These are phyloP conservation scores for Harringtonia aguacate DNA, from an alignment of 2,329 filamentous ascomycete species.

Conservation along the genomic window DNA sequence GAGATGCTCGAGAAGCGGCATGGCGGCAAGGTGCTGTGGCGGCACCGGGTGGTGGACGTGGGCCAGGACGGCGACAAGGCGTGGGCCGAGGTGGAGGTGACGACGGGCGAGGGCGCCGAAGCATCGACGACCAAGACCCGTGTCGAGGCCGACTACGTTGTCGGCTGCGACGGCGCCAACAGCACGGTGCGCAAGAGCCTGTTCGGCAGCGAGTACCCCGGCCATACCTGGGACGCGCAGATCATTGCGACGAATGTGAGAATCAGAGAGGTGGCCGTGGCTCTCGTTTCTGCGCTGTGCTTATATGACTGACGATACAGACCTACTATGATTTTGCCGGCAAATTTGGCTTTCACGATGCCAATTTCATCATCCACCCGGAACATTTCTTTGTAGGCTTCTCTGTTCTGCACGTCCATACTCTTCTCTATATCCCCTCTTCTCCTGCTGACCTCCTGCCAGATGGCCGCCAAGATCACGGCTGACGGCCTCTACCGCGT, in stretches of 20 bases:
- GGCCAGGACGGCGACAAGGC: slow-evolving; percentile 34
- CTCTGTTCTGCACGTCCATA: too few species aligned
- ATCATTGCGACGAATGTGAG: slow-evolving; percentile 52
- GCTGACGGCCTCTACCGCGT: slow-evolving; percentile 51
- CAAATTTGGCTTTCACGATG: slow-evolving; percentile 41
- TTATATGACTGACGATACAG: slow-evolving; percentile 19
- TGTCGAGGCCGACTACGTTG: slow-evolving; percentile 38
- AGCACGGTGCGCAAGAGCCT: slow-evolving; percentile 35
- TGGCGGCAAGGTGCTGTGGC: slow-evolving; percentile 29
- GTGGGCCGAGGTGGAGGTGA: slow-evolving; percentile 32
- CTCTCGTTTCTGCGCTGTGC: not conserved
- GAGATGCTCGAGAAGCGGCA: slow-evolving; percentile 25
- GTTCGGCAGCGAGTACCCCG: slow-evolving; percentile 46
- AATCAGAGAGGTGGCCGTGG: too few species aligned
- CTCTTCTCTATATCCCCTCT: not conserved
- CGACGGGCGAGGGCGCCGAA: slow-evolving; percentile 16
- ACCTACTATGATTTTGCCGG: slow-evolving; percentile 49
- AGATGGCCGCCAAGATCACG: slow-evolving; percentile 52
- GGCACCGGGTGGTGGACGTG: slow-evolving; percentile 32
- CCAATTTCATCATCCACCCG: slow-evolving; percentile 51
- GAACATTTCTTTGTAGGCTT: slow-evolving; percentile 40
- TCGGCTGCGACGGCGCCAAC: slow-evolving; percentile 45
- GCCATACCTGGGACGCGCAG: slow-evolving; percentile 48
- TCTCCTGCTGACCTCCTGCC: slow-evolving; percentile 8
- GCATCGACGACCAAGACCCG: slow-evolving; percentile 13